Conservation (phyloP, 768 basidiomycete species). For the Pulveroboletus sp. region DNA sequence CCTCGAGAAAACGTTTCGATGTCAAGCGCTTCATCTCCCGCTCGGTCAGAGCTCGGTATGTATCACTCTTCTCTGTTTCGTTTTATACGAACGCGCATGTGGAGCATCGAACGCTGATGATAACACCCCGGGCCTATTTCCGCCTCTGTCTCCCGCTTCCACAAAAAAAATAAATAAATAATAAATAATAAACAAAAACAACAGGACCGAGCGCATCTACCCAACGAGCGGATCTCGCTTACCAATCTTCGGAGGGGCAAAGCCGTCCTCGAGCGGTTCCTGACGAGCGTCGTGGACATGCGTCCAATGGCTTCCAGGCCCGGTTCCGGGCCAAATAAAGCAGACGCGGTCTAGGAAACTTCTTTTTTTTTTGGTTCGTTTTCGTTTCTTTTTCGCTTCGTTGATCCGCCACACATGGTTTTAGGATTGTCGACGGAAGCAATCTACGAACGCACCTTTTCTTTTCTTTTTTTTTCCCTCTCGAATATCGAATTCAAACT, state of each 20-base stretch:
- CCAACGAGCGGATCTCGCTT: conserved; percentile 88
- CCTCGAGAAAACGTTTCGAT: conserved; percentile 86
- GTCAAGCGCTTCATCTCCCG: conserved; percentile 88
- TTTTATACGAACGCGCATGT: neutral
- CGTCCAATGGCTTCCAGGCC: neutral
- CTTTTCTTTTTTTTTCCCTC: too few species aligned
- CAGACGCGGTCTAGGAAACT: neutral
- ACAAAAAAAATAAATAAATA: too few species aligned
- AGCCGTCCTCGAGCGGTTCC: conserved; percentile 70
- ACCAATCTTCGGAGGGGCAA: conserved; percentile 77
- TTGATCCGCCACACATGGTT: too few species aligned
- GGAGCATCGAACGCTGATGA: neutral
- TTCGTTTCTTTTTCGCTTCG: too few species aligned
- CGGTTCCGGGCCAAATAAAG: neutral
- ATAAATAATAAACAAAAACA: neutral
- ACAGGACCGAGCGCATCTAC: conserved; percentile 84
- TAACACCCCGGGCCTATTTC: conserved; percentile 20
- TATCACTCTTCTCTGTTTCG: neutral
- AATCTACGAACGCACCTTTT: too few species aligned
- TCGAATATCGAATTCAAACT: too few species aligned
- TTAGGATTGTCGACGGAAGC: too few species aligned
- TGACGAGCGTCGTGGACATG: conserved; percentile 46
- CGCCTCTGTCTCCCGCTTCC: too few species aligned
- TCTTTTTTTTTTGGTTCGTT: too few species aligned
- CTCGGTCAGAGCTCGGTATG: conserved; percentile 87